These are phyloP conservation scores for Nadsonia fulvescens DNA, from an alignment of 805 yeast genomes.

Conservation along the genomic window DNA sequence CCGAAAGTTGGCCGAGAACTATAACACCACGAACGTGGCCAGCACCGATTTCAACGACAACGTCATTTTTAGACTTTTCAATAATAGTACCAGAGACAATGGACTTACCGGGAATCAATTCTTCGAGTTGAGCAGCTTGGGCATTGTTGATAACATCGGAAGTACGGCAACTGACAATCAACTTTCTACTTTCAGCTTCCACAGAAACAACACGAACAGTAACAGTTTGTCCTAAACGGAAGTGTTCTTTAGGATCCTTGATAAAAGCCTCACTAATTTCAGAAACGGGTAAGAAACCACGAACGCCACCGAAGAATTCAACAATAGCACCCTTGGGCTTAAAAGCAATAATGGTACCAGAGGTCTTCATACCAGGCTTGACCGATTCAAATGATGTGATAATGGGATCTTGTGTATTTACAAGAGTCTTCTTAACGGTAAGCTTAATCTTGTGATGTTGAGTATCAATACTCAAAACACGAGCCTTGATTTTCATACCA, in stretches of 20 bases:
- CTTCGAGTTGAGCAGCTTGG: constrained; percentile 28
- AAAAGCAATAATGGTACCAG: constrained; percentile 59
- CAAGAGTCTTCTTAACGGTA: constrained; percentile 72
- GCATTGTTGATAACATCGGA: constrained; percentile 27
- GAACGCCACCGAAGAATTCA: constrained; percentile 60
- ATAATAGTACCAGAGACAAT: constrained; percentile 41
- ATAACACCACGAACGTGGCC: constrained; percentile 48
- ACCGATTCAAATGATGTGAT: constrained; percentile 33
- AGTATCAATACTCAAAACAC: constrained; percentile 15
- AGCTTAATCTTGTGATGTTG: constrained; percentile 33
- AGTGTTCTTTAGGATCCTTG: constrained; percentile 54
- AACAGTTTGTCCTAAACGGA: constrained; percentile 73
- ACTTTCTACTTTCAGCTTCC: constrained; percentile 32
- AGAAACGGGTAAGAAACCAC: constrained; percentile 67
- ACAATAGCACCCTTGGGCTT: constrained; percentile 66
- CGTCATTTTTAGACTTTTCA: constrained; percentile 60
- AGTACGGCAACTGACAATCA: constrained; percentile 59
- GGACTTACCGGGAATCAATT: constrained; percentile 29
- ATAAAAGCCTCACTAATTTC: constrained; percentile 87
- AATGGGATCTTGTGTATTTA: constrained; percentile 27
- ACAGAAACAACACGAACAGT: constrained; percentile 44
- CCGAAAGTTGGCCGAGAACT: constrained; percentile 57
- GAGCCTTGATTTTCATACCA: constrained; percentile 63
- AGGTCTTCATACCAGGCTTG: constrained; percentile 34
- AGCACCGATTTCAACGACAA: constrained; percentile 41